phyloP scores from a whole-genome alignment of 2,329 filamentous ascomycete species.

The Sporothrix brasiliensis region DNA sequence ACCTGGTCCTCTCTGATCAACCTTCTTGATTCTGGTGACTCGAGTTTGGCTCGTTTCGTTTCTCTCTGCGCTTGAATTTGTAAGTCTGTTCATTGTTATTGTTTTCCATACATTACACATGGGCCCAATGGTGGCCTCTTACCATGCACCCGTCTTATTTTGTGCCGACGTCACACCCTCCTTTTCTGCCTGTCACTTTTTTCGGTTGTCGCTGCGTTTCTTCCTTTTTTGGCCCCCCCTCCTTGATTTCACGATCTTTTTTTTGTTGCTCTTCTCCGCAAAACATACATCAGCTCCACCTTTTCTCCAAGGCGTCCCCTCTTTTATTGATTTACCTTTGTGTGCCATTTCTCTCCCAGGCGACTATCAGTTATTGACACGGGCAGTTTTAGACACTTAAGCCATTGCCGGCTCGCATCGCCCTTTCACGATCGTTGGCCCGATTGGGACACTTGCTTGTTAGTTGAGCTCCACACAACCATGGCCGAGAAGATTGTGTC shows the following conservation, averaged over 20 bases:
- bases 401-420: slow-evolving; percentile 7
- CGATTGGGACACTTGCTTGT: not conserved
- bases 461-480: not conserved
- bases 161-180: slow-evolving; percentile 11
- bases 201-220: not conserved
- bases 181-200: slow-evolving; percentile 4
- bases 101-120: slow-evolving; percentile 9
- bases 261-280: slow-evolving; percentile 8
- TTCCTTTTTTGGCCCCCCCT: not conserved
- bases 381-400: not conserved
- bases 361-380: not conserved
- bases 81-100: not conserved
- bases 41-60: not conserved
- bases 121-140: not conserved
- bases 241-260: slow-evolving; percentile 16
- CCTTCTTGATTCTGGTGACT: slow-evolving; percentile 6
- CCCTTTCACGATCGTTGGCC: slow-evolving; percentile 14
- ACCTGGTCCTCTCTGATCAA: slow-evolving; percentile 7
- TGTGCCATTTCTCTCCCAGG: not conserved
- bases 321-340: not conserved
- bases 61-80: not conserved
- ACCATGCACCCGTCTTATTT: not conserved
- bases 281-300: slow-evolving; percentile 4
- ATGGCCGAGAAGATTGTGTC: slow-evolving; percentile 29
- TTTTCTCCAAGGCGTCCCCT: not conserved